phyloP scores from a whole-genome alignment of 495 filamentous ascomycete genomes.

The Chaetomium tenue region DNA sequence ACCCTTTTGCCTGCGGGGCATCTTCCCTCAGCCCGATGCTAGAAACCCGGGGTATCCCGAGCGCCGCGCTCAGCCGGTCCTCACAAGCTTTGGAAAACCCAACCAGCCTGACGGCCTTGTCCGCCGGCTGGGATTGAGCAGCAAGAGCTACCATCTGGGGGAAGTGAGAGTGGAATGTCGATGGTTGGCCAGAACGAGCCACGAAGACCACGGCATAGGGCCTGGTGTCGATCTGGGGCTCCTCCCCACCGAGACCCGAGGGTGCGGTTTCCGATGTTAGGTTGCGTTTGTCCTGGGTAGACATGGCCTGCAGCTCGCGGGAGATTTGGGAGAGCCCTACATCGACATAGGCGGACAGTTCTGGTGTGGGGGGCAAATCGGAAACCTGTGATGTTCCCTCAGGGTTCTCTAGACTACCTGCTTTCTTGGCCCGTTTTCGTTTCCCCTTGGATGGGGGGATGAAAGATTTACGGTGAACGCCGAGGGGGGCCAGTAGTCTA shows the following conservation, averaged over 20 bases:
- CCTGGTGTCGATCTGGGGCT: neutral
- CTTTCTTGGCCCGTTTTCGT: slow-evolving; percentile 43
- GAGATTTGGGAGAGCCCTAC: slow-evolving; percentile 59
- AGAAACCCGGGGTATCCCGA: slow-evolving; percentile 58
- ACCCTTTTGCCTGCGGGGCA: slow-evolving; percentile 47
- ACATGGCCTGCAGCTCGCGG: slow-evolving; percentile 51
- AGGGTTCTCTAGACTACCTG: slow-evolving; percentile 10
- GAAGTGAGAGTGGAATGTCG: slow-evolving; percentile 56
- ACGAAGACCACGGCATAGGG: slow-evolving; percentile 50
- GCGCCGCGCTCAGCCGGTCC: slow-evolving; percentile 47
- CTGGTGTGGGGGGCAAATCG: slow-evolving; percentile 42
- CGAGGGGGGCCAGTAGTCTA: slow-evolving; percentile 59
- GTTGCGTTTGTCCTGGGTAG: slow-evolving; percentile 19
- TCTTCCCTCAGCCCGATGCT: slow-evolving; percentile 54
- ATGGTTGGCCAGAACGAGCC: slow-evolving; percentile 49
- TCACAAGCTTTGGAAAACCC: slow-evolving; percentile 55
- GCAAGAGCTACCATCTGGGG: slow-evolving; percentile 56
- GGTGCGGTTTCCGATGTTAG: neutral
- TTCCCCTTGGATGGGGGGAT: slow-evolving; percentile 54
- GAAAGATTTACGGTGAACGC: slow-evolving; percentile 50
- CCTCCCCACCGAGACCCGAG: neutral
- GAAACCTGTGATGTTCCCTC: slow-evolving; percentile 5
- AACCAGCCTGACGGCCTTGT: slow-evolving; percentile 51
- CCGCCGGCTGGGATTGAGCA: slow-evolving; percentile 41
- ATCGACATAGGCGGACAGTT: slow-evolving; percentile 52